These are phyloP conservation scores for Starmerella stigmatis DNA, from an alignment of 805 yeast species.

Conservation along the genomic window DNA sequence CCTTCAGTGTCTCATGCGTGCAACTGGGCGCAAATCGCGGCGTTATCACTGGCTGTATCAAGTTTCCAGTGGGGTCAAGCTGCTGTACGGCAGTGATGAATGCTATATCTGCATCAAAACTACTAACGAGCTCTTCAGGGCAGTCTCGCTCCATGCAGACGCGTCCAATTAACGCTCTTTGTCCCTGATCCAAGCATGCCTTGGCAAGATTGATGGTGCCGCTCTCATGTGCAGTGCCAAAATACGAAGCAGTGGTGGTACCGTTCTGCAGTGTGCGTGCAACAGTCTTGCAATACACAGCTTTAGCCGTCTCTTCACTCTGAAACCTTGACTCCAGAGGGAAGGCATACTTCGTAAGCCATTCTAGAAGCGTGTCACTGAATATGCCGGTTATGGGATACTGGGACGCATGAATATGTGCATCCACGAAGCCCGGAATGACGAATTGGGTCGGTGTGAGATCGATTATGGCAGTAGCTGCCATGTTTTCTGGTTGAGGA, in stretches of 20 bases:
- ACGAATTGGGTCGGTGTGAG: slow-evolving; percentile 38
- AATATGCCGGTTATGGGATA: slow-evolving; percentile 76
- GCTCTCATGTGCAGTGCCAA: slow-evolving; percentile 72
- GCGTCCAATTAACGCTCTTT: slow-evolving; percentile 82
- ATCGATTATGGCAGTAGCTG: background rate
- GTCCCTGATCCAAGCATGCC: slow-evolving; percentile 55
- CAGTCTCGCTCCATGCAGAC: slow-evolving; percentile 87
- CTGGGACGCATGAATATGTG: slow-evolving; percentile 79
- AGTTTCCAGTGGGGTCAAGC: slow-evolving; percentile 43
- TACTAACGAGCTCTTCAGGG: slow-evolving; percentile 51
- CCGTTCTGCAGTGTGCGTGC: slow-evolving; percentile 62
- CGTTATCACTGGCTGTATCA: slow-evolving; percentile 66
- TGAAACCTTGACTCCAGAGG: slow-evolving; percentile 68
- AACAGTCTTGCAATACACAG: slow-evolving; percentile 60
- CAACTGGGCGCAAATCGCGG: slow-evolving; percentile 94
- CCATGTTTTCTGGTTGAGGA: background rate
- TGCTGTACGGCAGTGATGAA: slow-evolving; percentile 48
- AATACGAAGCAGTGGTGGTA: slow-evolving; percentile 87
- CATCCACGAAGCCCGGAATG: slow-evolving; percentile 74
- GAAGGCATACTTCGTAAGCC: slow-evolving; percentile 82
- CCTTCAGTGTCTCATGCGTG: slow-evolving; percentile 46
- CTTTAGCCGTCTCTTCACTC: slow-evolving; percentile 43
- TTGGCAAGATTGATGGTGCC: slow-evolving; percentile 72
- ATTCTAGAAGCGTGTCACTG: slow-evolving; percentile 76
- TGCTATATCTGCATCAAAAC: slow-evolving; percentile 43